phyloP scores from a whole-genome alignment of 75 land plant species.

The Gnetum montanum region DNA sequence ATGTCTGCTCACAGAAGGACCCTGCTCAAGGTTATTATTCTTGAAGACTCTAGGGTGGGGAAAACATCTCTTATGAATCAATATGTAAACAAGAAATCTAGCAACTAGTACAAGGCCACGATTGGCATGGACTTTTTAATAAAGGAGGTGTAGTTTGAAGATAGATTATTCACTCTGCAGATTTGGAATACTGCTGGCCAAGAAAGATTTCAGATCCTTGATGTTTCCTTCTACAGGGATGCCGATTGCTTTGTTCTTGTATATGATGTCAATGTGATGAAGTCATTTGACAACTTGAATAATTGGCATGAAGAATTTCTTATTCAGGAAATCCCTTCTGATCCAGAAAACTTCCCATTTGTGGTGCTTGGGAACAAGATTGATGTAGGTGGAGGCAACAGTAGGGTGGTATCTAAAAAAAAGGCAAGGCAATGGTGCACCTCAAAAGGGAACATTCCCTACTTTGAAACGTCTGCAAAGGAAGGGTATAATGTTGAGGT shows the following conservation, averaged over 20 bases:
- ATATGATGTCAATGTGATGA: conserved; percentile 64
- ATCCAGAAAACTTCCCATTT: conserved; percentile 80
- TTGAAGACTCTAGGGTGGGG: conserved; percentile 34
- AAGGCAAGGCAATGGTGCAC: conserved; percentile 91
- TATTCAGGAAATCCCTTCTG: conserved; percentile 67
- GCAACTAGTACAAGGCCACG: conserved; percentile 75
- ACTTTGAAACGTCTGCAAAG: conserved; percentile 95
- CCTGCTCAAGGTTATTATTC: no score
- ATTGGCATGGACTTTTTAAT: conserved; percentile 72
- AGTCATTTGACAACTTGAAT: conserved; percentile 59
- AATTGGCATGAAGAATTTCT: conserved; percentile 73
- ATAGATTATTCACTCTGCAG: conserved; percentile 72
- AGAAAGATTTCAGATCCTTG: conserved; percentile 69
- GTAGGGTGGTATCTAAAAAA: conserved; percentile 81
- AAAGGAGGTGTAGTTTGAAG: conserved; percentile 59
- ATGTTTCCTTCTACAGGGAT: conserved; percentile 69
- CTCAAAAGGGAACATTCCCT: conserved; percentile 83
- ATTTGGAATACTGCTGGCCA: conserved; percentile 84
- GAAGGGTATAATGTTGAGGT: conserved; percentile 81
- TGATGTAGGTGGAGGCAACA: conserved; percentile 68
- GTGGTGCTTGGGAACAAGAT: conserved; percentile 66
- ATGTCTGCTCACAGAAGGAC: no score
- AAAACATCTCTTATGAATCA: conserved; percentile 65
- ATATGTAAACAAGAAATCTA: conserved; percentile 68
- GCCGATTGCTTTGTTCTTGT: conserved; percentile 81